Conservation (phyloP, 441 rosid species). For the Syzygium syzygioides region DNA sequence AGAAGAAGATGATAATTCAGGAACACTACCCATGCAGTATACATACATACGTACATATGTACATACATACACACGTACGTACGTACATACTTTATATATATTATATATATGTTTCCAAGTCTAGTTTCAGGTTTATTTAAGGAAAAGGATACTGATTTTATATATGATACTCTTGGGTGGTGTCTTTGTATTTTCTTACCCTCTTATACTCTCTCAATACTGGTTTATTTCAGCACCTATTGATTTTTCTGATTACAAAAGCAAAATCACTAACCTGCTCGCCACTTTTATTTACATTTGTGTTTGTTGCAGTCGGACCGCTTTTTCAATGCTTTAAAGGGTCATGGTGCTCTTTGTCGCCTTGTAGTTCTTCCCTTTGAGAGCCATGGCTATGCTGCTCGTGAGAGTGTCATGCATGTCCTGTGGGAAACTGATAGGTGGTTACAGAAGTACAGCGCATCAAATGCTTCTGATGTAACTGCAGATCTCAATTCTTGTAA, state of each 20-base stretch:
- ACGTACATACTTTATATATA: too few relatives aligned
- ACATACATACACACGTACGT: neutral
- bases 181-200: neutral
- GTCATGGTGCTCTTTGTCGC: conserved; percentile 89
- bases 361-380: conserved; percentile 82
- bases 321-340: conserved; percentile 90
- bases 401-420: conserved; percentile 94
- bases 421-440: conserved; percentile 98
- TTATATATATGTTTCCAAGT: neutral
- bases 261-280: neutral
- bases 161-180: neutral
- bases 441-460: conserved; percentile 76
- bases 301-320: conserved; percentile 69
- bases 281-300: neutral
- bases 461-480: conserved; percentile 40
- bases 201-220: neutral
- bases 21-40: conserved; percentile 93
- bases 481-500: conserved; percentile 26
- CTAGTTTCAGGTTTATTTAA: neutral
- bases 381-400: conserved; percentile 89
- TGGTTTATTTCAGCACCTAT: neutral
- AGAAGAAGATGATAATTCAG: conserved; percentile 93
- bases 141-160: neutral
- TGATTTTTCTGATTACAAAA: neutral
- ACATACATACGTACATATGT: neutral